Evolutionary conservation across 805 yeast genomes (phyloP).

Genomic region (Candida railenensis): DNA sequence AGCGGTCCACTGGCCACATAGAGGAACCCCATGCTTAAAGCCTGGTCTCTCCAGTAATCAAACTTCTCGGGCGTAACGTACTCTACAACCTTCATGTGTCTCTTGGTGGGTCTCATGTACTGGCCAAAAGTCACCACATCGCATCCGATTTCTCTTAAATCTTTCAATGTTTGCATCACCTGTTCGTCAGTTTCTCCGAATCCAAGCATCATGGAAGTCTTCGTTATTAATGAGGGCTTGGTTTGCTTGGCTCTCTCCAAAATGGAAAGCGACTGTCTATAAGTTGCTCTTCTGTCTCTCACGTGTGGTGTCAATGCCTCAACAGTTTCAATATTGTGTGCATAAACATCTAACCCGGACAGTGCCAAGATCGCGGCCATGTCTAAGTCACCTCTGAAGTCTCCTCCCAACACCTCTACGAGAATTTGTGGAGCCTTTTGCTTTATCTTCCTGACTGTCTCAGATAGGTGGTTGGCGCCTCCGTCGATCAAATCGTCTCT

Average conservation of each 20-base stretch:
- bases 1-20: conserved; percentile 98
- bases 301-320: conserved; percentile 93
- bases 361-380: conserved; percentile 77
- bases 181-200: conserved; percentile 96
- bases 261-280: conserved; percentile 80
- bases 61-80: conserved; percentile 93
- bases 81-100: conserved; percentile 98
- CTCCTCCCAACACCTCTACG: conserved; percentile 94
- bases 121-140: conserved; percentile 99
- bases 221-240: conserved; percentile 76
- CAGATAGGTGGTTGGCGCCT: conserved; percentile 87
- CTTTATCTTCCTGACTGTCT: conserved; percentile 83
- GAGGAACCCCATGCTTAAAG: conserved; percentile 85
- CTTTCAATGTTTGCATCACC: conserved; percentile 68
- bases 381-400: conserved; percentile 85
- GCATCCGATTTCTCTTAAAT: conserved; percentile 72
- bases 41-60: conserved; percentile 86
- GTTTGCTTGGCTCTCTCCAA: conserved; percentile 77
- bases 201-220: conserved; percentile 95
- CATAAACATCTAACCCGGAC: conserved; percentile 92
- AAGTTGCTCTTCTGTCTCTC: conserved; percentile 95
- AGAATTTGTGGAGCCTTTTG: conserved; percentile 84
- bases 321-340: conserved; percentile 96
- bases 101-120: conserved; percentile 97
- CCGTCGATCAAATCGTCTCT: conserved; percentile 94